phyloP scores from a whole-genome alignment of 805 yeast species.

The Sugiyamaella mastotermitis region DNA sequence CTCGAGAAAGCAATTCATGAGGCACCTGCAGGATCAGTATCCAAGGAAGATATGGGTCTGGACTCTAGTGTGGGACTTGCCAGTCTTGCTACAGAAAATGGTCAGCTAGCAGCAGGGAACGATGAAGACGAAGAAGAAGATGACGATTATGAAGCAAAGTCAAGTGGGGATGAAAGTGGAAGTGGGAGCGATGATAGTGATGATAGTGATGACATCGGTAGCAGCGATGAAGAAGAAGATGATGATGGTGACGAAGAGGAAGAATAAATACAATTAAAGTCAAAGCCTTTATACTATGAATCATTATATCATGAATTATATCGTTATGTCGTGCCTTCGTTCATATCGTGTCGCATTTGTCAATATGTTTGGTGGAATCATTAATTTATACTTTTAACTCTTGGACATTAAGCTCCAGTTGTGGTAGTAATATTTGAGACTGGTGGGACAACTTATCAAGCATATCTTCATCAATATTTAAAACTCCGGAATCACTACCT shows the following conservation, averaged over 20 bases:
- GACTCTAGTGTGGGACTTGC: too few species aligned
- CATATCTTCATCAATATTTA: conserved; percentile 7
- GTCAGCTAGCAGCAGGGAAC: conserved; percentile 20
- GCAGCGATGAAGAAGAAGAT: conserved; percentile 19
- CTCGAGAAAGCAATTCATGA: conserved; percentile 27
- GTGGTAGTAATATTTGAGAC: conserved; percentile 14
- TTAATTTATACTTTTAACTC: too few species aligned
- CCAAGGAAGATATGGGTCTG: too few species aligned
- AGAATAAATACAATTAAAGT: conserved; percentile 7
- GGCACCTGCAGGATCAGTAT: conserved; percentile 34
- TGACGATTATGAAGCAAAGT: conserved; percentile 34
- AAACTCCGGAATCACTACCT: conserved; percentile 13
- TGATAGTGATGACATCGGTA: conserved; percentile 20
- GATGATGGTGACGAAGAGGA: conserved; percentile 20
- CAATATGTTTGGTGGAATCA: too few species aligned
- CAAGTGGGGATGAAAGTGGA: conserved; percentile 23
- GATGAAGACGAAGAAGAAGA: conserved; percentile 34
- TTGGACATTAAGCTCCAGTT: conserved; percentile 23
- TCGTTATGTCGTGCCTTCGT: too few species aligned
- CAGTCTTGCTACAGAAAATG: conserved; percentile 29
- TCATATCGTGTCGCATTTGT: too few species aligned
- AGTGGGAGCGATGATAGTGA: conserved; percentile 25
- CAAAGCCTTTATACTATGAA: background rate
- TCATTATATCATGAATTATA: too few species aligned
- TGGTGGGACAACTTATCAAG: conserved; percentile 10